phyloP scores from a whole-genome alignment of 345 rosid genomes.

The Mercurialis annua region DNA sequence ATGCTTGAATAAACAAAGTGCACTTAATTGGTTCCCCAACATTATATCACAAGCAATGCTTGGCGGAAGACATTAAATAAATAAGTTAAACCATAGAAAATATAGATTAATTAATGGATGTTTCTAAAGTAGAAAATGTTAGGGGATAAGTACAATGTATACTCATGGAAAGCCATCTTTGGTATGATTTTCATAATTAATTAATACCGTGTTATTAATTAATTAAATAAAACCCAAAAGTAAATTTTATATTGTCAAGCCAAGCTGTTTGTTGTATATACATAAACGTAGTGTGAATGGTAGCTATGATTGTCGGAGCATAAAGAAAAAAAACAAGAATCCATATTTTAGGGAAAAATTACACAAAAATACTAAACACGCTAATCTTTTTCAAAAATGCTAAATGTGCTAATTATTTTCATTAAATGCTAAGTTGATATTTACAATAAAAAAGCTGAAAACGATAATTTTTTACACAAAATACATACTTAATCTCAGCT shows the following conservation, averaged over 20 bases:
- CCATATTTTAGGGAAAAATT: no score
- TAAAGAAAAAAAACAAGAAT: no score
- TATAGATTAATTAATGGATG: background rate
- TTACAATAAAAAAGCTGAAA: no score
- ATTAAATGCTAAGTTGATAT: no score
- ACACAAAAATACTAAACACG: no score
- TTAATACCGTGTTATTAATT: no score
- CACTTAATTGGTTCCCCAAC: constrained; percentile 5
- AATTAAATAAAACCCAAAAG: no score
- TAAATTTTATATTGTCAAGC: constrained; percentile 23
- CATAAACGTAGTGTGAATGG: constrained; percentile 21
- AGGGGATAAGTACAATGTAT: background rate
- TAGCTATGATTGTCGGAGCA: constrained; percentile 26
- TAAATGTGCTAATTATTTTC: no score
- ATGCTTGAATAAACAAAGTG: background rate
- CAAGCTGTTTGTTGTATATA: constrained; percentile 28
- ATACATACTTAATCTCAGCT: no score
- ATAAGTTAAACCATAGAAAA: background rate
- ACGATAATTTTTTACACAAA: no score
- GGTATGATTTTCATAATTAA: background rate
- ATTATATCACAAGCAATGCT: background rate
- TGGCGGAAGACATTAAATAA: background rate
- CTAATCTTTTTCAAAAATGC: no score
- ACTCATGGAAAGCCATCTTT: constrained; percentile 2
- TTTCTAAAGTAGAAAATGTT: background rate